A percentile compares a stretch with the other conserved stretches of the same genome.
Conservation (phyloP, 306 rosid species). For the Trifolium pratense region DNA sequence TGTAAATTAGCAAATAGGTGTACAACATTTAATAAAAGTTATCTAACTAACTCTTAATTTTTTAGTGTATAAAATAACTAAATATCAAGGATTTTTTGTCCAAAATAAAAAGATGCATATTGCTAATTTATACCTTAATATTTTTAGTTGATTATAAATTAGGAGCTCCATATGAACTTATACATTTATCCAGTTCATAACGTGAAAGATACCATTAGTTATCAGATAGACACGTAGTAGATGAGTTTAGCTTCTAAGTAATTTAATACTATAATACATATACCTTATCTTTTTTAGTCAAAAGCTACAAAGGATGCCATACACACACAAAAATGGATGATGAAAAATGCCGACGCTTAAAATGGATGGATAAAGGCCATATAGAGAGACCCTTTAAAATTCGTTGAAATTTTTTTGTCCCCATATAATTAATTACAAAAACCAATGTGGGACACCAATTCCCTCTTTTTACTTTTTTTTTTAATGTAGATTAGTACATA, state of each 20-base stretch:
- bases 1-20: too few relatives aligned
- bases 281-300: constrained; percentile 30
- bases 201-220: constrained; percentile 26
- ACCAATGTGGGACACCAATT: background rate
- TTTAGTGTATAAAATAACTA: too few relatives aligned
- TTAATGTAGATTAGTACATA: too few relatives aligned
- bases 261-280: background rate
- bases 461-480: too few relatives aligned
- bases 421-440: background rate
- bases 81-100: too few relatives aligned
- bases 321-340: background rate
- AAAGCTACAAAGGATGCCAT: background rate
- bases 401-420: background rate
- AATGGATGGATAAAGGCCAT: background rate
- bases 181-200: background rate
- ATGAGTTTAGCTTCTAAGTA: background rate
- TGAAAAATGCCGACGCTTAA: constrained; percentile 15
- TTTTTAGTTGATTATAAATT: too few relatives aligned
- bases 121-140: too few relatives aligned
- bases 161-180: too few relatives aligned
- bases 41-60: too few relatives aligned
- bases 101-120: too few relatives aligned
- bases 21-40: too few relatives aligned
- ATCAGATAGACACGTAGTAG: background rate
- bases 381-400: background rate